A percentile compares a stretch with the other conserved stretches of the same genome.
These are phyloP conservation scores for Colletotrichum acutatum DNA, from an alignment of 2,329 filamentous ascomycete species.

Conservation along the genomic window DNA sequence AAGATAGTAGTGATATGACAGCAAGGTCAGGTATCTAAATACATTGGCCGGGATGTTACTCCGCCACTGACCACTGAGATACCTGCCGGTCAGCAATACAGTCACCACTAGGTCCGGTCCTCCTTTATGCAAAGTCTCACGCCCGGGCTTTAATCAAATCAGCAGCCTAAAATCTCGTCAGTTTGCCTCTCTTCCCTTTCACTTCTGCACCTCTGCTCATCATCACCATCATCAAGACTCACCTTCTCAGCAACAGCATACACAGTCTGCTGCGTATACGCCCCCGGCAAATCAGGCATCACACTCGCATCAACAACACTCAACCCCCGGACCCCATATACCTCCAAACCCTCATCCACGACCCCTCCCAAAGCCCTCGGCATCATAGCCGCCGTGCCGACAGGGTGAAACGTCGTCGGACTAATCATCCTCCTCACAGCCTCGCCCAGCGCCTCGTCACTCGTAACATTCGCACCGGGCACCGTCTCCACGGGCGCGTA, in stretches of 20 bases:
- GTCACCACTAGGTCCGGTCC: too few species aligned
- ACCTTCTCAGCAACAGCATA: conserved; percentile 36
- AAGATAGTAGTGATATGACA: too few species aligned
- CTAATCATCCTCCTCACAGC: conserved; percentile 27
- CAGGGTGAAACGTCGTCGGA: conserved; percentile 34
- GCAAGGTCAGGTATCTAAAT: too few species aligned
- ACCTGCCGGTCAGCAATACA: too few species aligned
- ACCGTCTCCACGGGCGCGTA: conserved; percentile 43
- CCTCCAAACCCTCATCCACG: conserved; percentile 35
- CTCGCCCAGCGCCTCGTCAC: conserved; percentile 20
- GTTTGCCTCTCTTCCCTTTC: background rate
- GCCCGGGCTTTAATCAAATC: conserved; percentile 10
- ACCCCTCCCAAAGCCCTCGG: conserved; percentile 36
- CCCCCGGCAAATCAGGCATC: conserved; percentile 34
- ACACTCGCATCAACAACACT: conserved; percentile 36
- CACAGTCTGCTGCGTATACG: conserved; percentile 37
- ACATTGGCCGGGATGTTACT: too few species aligned
- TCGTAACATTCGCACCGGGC: conserved; percentile 34
- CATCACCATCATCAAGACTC: background rate
- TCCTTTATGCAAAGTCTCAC: background rate
- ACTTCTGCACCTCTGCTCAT: background rate
- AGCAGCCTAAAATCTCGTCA: background rate
- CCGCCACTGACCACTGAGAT: too few species aligned
- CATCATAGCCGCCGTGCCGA: conserved; percentile 33
- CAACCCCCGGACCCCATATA: conserved; percentile 27